Evolutionary conservation across 257 asterid genomes (phyloP).

Genomic region (Echites panduratus): DNA sequence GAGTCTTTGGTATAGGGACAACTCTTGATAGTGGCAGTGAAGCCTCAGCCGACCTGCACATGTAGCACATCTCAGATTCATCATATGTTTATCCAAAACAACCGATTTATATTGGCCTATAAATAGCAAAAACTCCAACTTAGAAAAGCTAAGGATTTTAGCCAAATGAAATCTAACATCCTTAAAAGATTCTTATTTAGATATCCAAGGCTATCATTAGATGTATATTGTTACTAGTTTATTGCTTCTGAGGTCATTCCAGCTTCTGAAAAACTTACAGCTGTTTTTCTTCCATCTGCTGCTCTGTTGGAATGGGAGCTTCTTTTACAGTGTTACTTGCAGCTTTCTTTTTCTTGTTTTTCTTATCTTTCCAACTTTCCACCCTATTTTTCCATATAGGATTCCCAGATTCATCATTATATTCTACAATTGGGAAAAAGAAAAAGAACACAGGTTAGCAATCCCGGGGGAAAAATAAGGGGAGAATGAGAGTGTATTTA

Average conservation of each 20-base stretch:
- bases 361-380: slow-evolving; percentile 97
- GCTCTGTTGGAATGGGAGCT: slow-evolving; percentile 54
- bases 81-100: not conserved
- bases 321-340: slow-evolving; percentile 42
- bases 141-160: not conserved
- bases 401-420: slow-evolving; percentile 71
- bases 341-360: slow-evolving; percentile 61
- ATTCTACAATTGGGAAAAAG: slow-evolving; percentile 35
- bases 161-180: not conserved
- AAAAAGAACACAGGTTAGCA: slow-evolving; percentile 17
- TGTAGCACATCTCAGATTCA: not conserved
- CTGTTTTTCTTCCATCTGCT: slow-evolving; percentile 71
- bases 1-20: slow-evolving; percentile 68
- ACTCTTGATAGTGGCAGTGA: slow-evolving; percentile 66
- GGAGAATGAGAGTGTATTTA: not conserved
- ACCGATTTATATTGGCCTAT: not conserved
- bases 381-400: slow-evolving; percentile 99
- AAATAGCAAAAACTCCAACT: not conserved
- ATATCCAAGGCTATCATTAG: not conserved
- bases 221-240: not conserved
- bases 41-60: slow-evolving; percentile 70
- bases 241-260: not conserved
- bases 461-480: not conserved
- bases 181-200: not conserved
- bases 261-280: slow-evolving; percentile 43